Percentiles rank a stretch among this genome's conserved stretches.
These are phyloP conservation scores for Torrubiella hemipterigena DNA, from an alignment of 2,329 filamentous ascomycete species.

Conservation along the genomic window DNA sequence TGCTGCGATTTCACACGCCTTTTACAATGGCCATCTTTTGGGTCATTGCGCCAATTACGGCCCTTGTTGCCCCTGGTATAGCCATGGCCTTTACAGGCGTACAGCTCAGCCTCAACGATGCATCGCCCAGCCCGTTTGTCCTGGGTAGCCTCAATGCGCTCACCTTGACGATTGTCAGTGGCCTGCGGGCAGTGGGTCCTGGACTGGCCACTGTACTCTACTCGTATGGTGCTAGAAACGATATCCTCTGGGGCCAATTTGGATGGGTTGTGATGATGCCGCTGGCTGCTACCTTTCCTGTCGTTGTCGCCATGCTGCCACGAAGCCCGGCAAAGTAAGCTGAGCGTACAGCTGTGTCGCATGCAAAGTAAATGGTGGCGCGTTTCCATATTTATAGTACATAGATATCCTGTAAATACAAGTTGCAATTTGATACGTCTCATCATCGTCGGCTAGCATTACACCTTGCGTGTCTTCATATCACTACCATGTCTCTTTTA, in stretches of 20 bases:
- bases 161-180: constrained; percentile 45
- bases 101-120: constrained; percentile 65
- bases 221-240: constrained; percentile 50
- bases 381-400: no score
- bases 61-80: constrained; percentile 46
- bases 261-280: constrained; percentile 21
- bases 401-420: no score
- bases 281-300: constrained; percentile 16
- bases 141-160: constrained; percentile 61
- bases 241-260: constrained; percentile 49
- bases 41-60: constrained; percentile 28
- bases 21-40: constrained; percentile 40
- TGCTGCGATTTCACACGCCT: constrained; percentile 17
- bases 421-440: no score
- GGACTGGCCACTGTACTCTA: constrained; percentile 56
- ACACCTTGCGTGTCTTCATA: no score
- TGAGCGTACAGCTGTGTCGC: no score
- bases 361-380: no score
- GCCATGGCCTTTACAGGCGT: constrained; percentile 59
- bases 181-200: constrained; percentile 53
- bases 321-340: no score
- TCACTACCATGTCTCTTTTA: no score
- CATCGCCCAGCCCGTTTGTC: constrained; percentile 49
- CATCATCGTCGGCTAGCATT: no score
- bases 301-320: no score